These are phyloP conservation scores for Leishmania arabica DNA, from an alignment of 208 protist species.

Conservation along the genomic window DNA sequence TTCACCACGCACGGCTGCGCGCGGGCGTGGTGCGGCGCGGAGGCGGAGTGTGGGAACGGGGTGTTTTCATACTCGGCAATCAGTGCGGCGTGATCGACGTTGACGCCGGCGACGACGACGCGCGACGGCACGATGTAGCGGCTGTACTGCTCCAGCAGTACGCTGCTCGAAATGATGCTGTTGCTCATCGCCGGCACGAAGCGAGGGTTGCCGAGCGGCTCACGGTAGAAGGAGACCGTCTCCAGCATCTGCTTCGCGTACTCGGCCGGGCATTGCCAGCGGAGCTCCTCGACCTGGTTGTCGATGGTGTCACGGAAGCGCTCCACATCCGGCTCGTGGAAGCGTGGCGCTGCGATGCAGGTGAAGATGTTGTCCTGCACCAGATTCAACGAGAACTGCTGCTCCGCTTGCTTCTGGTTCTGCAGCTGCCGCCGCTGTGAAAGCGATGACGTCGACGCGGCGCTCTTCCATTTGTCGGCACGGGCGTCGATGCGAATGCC, in stretches of 20 bases:
- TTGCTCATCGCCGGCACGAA: constrained; percentile 81
- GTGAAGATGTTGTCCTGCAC: constrained; percentile 87
- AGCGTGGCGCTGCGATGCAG: constrained; percentile 73
- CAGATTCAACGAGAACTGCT: constrained; percentile 57
- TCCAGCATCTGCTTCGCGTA: constrained; percentile 84
- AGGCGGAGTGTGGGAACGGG: constrained; percentile 66
- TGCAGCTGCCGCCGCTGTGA: constrained; percentile 14
- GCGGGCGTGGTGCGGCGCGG: constrained; percentile 67
- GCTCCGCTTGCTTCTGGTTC: constrained; percentile 17
- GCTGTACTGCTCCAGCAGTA: constrained; percentile 82
- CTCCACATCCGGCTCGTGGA: constrained; percentile 83
- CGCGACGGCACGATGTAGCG: constrained; percentile 71
- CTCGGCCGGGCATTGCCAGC: constrained; percentile 76
- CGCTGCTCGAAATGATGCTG: constrained; percentile 55
- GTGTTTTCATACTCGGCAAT: constrained; percentile 89
- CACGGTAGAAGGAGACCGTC: constrained; percentile 87
- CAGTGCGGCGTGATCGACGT: constrained; percentile 85
- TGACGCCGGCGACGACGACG: constrained; percentile 88
- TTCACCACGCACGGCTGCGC: constrained; percentile 29
- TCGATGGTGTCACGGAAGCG: constrained; percentile 86
- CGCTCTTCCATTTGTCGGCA: constrained; percentile 68
- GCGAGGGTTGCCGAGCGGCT: constrained; percentile 87
- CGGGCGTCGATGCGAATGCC: constrained; percentile 74
- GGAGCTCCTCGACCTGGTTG: constrained; percentile 83
- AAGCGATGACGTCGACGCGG: constrained; percentile 17